phyloP scores from a whole-genome alignment of 306 rosid species.

The Pterocarpus macrocarpus region DNA sequence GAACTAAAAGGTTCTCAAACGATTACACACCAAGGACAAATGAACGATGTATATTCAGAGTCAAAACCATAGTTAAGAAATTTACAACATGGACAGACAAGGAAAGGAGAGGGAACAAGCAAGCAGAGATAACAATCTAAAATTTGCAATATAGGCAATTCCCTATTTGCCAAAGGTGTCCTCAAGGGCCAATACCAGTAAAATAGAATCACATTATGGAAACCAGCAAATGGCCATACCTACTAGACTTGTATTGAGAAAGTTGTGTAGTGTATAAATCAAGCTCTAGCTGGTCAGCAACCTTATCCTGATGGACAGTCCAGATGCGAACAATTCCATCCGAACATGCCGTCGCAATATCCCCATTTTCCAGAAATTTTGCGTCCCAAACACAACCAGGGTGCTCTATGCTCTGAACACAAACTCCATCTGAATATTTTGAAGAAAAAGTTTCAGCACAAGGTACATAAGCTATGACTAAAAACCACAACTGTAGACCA shows the following conservation, averaged over 20 bases:
- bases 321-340: constrained; percentile 90
- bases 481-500: neutral
- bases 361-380: constrained; percentile 95
- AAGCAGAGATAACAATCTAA: neutral
- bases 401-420: constrained; percentile 96
- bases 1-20: constrained; percentile 22
- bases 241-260: constrained; percentile 79
- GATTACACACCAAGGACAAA: constrained; percentile 17
- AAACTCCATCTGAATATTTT: constrained; percentile 75
- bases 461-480: constrained; percentile 28
- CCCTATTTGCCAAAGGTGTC: constrained; percentile 8
- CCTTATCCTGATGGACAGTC: constrained; percentile 71
- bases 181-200: constrained; percentile 14
- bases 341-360: constrained; percentile 95
- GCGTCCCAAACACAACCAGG: constrained; percentile 99
- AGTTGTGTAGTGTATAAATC: constrained; percentile 76
- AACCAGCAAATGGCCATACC: constrained; percentile 58
- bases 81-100: constrained; percentile 36
- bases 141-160: constrained; percentile 7
- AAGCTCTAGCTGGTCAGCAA: constrained; percentile 73
- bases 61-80: constrained; percentile 32
- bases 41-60: constrained; percentile 34
- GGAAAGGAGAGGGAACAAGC: constrained; percentile 10
- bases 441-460: constrained; percentile 9
- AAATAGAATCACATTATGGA: constrained; percentile 23